Evolutionary conservation across 768 basidiomycete species (phyloP), one percentile per base, ranked within the genome.

Genomic region (Mycena olivaceomarginata): DNA sequence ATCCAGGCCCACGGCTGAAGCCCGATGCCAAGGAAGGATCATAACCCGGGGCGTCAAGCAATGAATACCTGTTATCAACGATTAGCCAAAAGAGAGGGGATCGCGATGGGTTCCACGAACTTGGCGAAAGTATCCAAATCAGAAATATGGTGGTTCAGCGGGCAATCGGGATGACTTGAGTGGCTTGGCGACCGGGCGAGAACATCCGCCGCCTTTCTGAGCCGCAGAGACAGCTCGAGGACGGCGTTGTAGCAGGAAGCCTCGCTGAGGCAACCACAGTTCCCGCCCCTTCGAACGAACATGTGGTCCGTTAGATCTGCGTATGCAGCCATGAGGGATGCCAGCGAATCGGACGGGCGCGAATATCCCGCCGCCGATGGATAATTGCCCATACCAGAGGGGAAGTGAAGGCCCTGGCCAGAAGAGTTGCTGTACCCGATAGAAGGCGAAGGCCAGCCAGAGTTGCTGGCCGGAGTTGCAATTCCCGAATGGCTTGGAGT

Each of bases 141-240:
- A 37, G 77, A 62, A 13, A 78, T 75, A 15, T 72, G 77, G 5
- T 56, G 22, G 53, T 75, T 74, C 69, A 78, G 43, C 1, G 73
- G 31, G 65, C 77, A 78, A 25, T 64, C 69, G n/a, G 64, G n/a
- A 40, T 40, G n/a, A 41, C 46, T 67, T 25, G 66, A 68, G 65
- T 78, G 73, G 43, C 67, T 75, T 37, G 74, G 74, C 46, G 62
- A 77, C 37, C 70, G 73, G 51, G 77, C 37, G 45, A 78, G 74
- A 10, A 78, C 66, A n/a, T 75, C 67, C 15, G 77, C 66, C 12
- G 76, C 64, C 20, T 45, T 74, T 15, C 76, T 65, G 70, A 78
- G 77, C 46, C 70, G n/a, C 45, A 75, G 73, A 9, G 77, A 75
- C 48, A 78, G 73, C 63, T 75, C 73, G 18, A 78, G 77, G 39